Conservation (phyloP, 495 filamentous ascomycete genomes). For the Penicillium roqueforti region DNA sequence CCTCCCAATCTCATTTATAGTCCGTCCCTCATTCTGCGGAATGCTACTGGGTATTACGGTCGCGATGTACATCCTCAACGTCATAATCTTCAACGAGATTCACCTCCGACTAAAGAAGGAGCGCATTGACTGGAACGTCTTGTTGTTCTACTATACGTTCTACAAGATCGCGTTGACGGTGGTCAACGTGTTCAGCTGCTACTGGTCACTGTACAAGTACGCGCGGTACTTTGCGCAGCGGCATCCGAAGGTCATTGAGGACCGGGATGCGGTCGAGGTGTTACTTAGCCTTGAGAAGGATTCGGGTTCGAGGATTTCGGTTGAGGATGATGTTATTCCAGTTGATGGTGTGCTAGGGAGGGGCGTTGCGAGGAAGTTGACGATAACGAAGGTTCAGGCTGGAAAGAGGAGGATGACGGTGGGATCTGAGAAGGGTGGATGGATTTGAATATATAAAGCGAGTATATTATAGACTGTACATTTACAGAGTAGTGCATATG, state of each 20-base stretch:
- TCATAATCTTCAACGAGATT: constrained; percentile 42
- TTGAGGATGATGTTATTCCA: constrained; percentile 6
- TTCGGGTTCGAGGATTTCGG: neutral
- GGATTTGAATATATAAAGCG: neutral
- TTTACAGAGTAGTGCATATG: too few relatives aligned
- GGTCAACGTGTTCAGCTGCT: constrained; percentile 41
- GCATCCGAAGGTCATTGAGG: constrained; percentile 42
- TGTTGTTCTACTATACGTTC: constrained; percentile 36
- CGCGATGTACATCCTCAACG: constrained; percentile 38
- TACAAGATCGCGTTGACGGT: constrained; percentile 40
- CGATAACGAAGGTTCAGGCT: constrained; percentile 2
- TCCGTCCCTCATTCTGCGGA: constrained; percentile 35
- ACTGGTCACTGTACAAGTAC: constrained; percentile 42
- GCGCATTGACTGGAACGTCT: constrained; percentile 25
- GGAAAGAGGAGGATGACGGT: neutral
- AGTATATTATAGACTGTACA: neutral
- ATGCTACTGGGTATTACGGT: constrained; percentile 30
- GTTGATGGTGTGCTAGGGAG: constrained; percentile 1
- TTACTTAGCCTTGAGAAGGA: constrained; percentile 28
- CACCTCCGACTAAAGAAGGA: constrained; percentile 40
- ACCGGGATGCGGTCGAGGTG: constrained; percentile 39
- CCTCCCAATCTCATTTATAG: constrained; percentile 42
- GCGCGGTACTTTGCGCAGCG: constrained; percentile 41
- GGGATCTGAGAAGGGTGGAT: neutral
- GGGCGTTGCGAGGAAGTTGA: constrained; percentile 1